Conservation (phyloP, 1,139 yeast genomes). For the Blastobotrys capitulatus region DNA sequence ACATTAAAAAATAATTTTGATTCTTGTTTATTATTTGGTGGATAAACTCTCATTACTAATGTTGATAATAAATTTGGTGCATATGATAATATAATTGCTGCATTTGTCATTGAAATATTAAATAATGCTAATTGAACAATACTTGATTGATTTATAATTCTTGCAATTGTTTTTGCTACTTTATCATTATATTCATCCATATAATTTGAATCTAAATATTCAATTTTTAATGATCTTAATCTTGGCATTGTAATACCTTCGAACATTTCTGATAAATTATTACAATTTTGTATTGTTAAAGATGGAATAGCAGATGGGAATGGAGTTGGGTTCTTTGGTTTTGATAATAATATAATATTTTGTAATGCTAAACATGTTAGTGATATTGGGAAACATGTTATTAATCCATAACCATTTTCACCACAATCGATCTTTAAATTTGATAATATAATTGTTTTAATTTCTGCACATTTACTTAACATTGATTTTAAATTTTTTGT, state of each 20-base stretch:
- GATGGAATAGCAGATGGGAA: background rate
- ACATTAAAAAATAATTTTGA: background rate
- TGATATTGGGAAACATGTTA: constrained; percentile 1
- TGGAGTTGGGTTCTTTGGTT: background rate
- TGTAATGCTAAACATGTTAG: background rate
- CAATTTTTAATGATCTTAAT: background rate
- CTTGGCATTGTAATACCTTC: background rate
- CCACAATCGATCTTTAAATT: background rate
- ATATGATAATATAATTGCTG: background rate
- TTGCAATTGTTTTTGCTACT: background rate
- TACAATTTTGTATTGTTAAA: background rate
- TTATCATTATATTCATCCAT: background rate
- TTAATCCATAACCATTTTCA: background rate
- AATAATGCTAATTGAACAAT: background rate
- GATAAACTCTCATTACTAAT: background rate
- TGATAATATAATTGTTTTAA: background rate
- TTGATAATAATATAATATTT: background rate
- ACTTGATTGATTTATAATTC: background rate
- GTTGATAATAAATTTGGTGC: background rate
- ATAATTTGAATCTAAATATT: background rate
- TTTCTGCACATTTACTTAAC: constrained; percentile 3
- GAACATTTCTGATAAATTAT: background rate
- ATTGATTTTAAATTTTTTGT: background rate
- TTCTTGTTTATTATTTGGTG: background rate
- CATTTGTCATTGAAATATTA: background rate